Evolutionary conservation across 1,139 yeast genomes (phyloP), one percentile per base, ranked within the genome.

Genomic region (Arxiozyma slooffiae): DNA sequence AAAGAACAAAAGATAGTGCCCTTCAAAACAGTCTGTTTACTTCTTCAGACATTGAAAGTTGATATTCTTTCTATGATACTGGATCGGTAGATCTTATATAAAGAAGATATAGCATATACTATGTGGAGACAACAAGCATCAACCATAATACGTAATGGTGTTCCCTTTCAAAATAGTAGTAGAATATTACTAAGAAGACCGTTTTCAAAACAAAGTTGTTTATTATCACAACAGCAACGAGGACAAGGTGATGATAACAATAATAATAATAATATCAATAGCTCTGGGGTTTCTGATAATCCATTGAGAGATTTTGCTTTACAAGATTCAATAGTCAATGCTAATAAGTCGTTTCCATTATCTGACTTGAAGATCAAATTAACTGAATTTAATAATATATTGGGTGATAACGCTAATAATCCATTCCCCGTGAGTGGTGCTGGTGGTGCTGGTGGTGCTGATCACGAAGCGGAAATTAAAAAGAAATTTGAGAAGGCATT

Each of bases 271-370:
- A n/a, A 26, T 9, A 26, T 8, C 11, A 18, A 17, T 38, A 16
- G 8, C 7, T 38, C 45, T 42, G 38, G 38, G 14, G 18, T 42
- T 21, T 30, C 45, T 34, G 30, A 42, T 21, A 42, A 42, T 34
- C 45, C 45, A 34, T 42, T 42, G 17, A 34, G 45, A 42, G 45
- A 42, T 7, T 42, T 42, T 17, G 21, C 45, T 14, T 30, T 42
- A 34, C 38, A 42, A 30, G 22, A 21, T 14, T 17, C 37, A 17
- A 41, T 23, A 3, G 21, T 9, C 18, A 17, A 14, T 20, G 9
- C 6, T 8, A 24, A 6, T 14, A 41, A n/a, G 7, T 6, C 37
- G 3, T 23, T 4, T 4, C 14, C 11, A 14, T 11, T n/a, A 7
- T 30, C 36, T 30, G 45, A 38, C 20, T 40, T 40, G 7, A 30